Percentiles rank a stretch among this genome's conserved stretches.
Conservation (phyloP, 2,329 filamentous ascomycete species). For the Emmonsia crescens region DNA sequence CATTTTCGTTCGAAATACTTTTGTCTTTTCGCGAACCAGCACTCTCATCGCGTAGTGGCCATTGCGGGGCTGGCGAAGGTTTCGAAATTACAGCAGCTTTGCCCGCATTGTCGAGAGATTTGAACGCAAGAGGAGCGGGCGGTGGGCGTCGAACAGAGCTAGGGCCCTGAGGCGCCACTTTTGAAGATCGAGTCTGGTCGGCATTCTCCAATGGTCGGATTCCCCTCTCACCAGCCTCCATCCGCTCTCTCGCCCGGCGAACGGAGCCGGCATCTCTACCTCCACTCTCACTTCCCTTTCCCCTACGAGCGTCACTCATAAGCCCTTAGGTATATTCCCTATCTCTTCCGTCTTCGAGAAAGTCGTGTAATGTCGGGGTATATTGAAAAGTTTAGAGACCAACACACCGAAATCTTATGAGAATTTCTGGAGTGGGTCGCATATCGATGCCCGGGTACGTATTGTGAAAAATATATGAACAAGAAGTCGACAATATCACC, state of each 20-base stretch:
- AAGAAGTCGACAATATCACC: not conserved
- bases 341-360: slow-evolving; percentile 1
- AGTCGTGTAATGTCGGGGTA: not conserved
- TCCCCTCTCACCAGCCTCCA: slow-evolving; percentile 19
- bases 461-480: not conserved
- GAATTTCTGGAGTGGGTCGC: not conserved
- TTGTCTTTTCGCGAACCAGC: slow-evolving; percentile 17
- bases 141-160: slow-evolving; percentile 8
- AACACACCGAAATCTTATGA: not conserved
- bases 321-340: slow-evolving; percentile 9
- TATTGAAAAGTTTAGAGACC: not conserved
- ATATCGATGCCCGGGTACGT: not conserved
- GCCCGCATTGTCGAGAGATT: slow-evolving; percentile 7
- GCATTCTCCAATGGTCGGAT: slow-evolving; percentile 5
- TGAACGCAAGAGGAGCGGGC: slow-evolving; percentile 11
- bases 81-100: slow-evolving; percentile 9
- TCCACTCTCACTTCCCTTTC: slow-evolving; percentile 7
- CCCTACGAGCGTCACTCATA: slow-evolving; percentile 17
- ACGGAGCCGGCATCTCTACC: slow-evolving; percentile 24
- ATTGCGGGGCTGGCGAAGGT: slow-evolving; percentile 32
- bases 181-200: not conserved
- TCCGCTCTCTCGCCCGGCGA: slow-evolving; percentile 25
- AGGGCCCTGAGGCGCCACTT: not conserved
- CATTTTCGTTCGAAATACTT: slow-evolving; percentile 18
- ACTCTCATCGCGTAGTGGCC: slow-evolving; percentile 35